Evolutionary conservation across 495 filamentous ascomycete genomes (phyloP), one percentile per base, ranked within the genome.

Genomic region (Lindgomyces ingoldianus): DNA sequence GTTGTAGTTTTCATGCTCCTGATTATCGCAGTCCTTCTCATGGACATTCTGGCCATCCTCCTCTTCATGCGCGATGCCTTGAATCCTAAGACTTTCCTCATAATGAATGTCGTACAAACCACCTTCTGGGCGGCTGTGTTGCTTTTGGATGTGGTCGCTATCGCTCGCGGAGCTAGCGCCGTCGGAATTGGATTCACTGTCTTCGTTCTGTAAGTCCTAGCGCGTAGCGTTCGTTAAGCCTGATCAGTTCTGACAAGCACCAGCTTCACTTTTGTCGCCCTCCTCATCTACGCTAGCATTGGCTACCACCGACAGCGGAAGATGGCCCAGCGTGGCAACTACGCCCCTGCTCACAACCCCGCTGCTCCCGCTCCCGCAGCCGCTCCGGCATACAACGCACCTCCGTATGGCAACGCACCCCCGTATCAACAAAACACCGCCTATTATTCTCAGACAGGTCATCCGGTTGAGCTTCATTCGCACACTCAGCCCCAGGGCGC

Each of bases 21-120:
- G 30, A 52, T 65, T n/a, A 45, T 68, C 36, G 46, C 66, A 36
- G 66, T 65, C 30, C 33, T 72, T 16, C 55, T 72, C 29, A 65
- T 72, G 44, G 70, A 72, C 54, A 47, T 71, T 53, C 39, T 64
- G 29, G 36, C 65, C 1, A 73, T 73, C 26, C 21, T 73, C 53
- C 18, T 60, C 26, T 71, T 71, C 51, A 51, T 55, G 22, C 56
- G 62, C 22, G 30, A 69, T 48, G 25, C 19, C 21, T 62, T 73
- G 10, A 60, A 60, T 21, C 68, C 69, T 3, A 62, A 22, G 19
- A 36, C 24, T 27, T 71, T 73, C 48, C 69, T 73, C 22, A 61
- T 69, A 56, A 66, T 67, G 30, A 73, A 67, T 56, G 50, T 57
- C 25, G 21, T 73, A 1, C 68, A 70, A 49, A 62, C 64, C 22